phyloP scores from a whole-genome alignment of 345 rosid species.

The Schrenkiella parvula region DNA sequence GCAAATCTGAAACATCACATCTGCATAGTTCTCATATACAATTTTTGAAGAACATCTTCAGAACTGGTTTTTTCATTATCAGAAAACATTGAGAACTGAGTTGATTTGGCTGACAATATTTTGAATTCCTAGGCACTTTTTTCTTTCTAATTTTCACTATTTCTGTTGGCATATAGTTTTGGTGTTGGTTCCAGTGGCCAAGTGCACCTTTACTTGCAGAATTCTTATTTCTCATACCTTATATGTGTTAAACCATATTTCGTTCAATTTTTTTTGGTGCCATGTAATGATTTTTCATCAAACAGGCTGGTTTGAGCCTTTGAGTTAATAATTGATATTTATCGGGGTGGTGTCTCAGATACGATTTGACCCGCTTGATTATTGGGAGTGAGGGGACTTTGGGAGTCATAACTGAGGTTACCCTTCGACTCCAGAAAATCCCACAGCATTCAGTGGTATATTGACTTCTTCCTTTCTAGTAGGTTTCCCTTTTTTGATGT shows the following conservation, averaged over 20 bases:
- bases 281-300: not conserved
- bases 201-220: not conserved
- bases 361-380: slow-evolving; percentile 84
- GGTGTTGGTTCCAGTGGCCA: not conserved
- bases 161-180: not conserved
- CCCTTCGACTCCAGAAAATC: slow-evolving; percentile 83
- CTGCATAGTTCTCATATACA: not conserved
- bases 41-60: not conserved
- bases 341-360: slow-evolving; percentile 39
- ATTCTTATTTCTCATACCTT: not conserved
- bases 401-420: slow-evolving; percentile 84
- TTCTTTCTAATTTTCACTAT: too few relatives aligned
- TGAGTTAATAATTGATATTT: slow-evolving; percentile 1
- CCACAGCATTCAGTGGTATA: slow-evolving; percentile 90
- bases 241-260: not conserved
- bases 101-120: not conserved
- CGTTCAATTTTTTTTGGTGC: not conserved
- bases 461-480: slow-evolving; percentile 9
- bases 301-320: not conserved
- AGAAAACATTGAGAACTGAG: not conserved
- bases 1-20: not conserved
- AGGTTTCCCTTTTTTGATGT: not conserved
- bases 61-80: not conserved
- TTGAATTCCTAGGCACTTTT: not conserved
- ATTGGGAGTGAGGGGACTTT: slow-evolving; percentile 97